Evolutionary conservation across 2,329 filamentous ascomycete genomes (phyloP).

Genomic region (Fusarium burgessii): DNA sequence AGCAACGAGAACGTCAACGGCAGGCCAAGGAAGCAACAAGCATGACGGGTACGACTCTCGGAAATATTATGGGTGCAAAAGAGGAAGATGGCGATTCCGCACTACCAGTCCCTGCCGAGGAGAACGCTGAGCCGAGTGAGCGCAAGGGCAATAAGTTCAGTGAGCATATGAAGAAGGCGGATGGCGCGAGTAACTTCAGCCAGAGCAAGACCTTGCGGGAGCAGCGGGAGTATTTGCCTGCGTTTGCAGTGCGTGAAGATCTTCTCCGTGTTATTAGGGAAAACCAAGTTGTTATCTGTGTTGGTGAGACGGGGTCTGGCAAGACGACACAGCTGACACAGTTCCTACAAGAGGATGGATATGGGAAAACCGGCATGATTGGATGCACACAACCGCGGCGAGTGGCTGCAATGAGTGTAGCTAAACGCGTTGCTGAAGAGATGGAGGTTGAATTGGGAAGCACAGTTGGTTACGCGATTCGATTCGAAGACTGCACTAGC

Average conservation of each 20-base stretch:
- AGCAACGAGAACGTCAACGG: constrained; percentile 92
- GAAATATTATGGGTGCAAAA: constrained; percentile 95
- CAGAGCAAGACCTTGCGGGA: constrained; percentile 90
- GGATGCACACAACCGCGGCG: constrained; percentile 96
- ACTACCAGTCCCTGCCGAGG: constrained; percentile 78
- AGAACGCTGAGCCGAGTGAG: constrained; percentile 68
- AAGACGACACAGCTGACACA: constrained; percentile 98
- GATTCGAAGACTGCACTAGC: constrained; percentile 98
- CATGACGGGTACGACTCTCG: constrained; percentile 88
- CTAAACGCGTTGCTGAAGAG: constrained; percentile 97
- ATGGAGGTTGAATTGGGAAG: constrained; percentile 94
- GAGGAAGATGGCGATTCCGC: constrained; percentile 94
- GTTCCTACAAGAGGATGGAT: constrained; percentile 95
- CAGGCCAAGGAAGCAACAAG: constrained; percentile 97
- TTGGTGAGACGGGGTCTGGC: constrained; percentile 96
- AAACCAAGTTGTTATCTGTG: constrained; percentile 96
- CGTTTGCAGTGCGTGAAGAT: constrained; percentile 96
- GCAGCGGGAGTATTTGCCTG: constrained; percentile 92
- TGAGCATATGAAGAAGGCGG: constrained; percentile 86
- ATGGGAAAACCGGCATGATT: constrained; percentile 88
- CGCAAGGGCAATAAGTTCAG: constrained; percentile 79
- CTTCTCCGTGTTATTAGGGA: constrained; percentile 91
- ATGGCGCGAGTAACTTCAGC: constrained; percentile 91
- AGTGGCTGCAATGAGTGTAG: constrained; percentile 98
- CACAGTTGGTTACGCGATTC: constrained; percentile 94